Evolutionary conservation across 2,329 filamentous ascomycete genomes (phyloP).

Genomic region (Botrytis aclada): DNA sequence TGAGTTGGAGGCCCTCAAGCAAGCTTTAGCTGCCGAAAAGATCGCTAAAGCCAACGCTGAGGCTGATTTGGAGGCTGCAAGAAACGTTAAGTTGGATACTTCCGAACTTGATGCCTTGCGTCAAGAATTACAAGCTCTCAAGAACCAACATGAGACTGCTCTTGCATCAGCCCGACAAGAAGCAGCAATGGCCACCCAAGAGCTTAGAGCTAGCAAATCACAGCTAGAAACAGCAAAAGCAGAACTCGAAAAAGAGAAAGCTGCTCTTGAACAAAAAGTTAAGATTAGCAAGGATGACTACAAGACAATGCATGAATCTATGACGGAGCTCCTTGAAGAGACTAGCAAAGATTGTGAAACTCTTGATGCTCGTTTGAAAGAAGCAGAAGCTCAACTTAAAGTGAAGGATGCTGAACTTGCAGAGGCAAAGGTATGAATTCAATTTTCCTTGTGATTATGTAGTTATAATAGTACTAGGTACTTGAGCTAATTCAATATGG

Average conservation of each 20-base stretch:
- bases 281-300: slow-evolving; percentile 53
- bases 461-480: slow-evolving; percentile 4
- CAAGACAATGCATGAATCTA: slow-evolving; percentile 60
- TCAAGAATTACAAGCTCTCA: slow-evolving; percentile 48
- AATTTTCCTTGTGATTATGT: not conserved
- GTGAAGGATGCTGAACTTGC: slow-evolving; percentile 63
- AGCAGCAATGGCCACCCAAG: slow-evolving; percentile 39
- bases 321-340: slow-evolving; percentile 59
- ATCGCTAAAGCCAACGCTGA: slow-evolving; percentile 43
- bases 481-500: slow-evolving; percentile 14
- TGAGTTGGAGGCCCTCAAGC: slow-evolving; percentile 33
- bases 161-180: slow-evolving; percentile 39
- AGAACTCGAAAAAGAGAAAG: slow-evolving; percentile 52
- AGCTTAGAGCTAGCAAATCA: slow-evolving; percentile 40
- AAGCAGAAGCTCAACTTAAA: slow-evolving; percentile 36
- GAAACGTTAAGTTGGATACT: slow-evolving; percentile 55
- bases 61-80: slow-evolving; percentile 58
- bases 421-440: slow-evolving; percentile 52
- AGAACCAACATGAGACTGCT: slow-evolving; percentile 47
- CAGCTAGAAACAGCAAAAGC: slow-evolving; percentile 47
- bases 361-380: slow-evolving; percentile 44
- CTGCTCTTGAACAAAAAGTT: slow-evolving; percentile 49
- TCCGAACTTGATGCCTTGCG: slow-evolving; percentile 51
- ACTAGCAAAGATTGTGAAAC: slow-evolving; percentile 41
- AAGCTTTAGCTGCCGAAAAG: slow-evolving; percentile 42